Conservation (phyloP, 108 stramenopile species). For the Cyclotella choctawhatcheeana region DNA sequence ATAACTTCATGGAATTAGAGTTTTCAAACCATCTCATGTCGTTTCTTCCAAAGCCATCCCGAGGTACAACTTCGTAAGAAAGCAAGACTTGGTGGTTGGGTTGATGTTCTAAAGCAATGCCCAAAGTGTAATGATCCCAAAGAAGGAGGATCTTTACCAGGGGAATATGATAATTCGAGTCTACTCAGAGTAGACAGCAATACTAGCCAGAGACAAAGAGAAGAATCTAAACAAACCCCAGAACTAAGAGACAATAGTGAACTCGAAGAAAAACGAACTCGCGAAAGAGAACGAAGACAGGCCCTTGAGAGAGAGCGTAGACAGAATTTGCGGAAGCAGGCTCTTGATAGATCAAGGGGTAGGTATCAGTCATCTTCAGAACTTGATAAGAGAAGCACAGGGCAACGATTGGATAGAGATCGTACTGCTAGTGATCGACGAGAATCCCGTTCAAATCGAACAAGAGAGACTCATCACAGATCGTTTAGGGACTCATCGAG, state of each 20-base stretch:
- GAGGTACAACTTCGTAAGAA: constrained; percentile 35
- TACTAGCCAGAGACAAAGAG: constrained; percentile 5
- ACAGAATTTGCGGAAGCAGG: too few species aligned
- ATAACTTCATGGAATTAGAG: not conserved
- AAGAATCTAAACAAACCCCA: not conserved
- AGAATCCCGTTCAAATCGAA: not conserved
- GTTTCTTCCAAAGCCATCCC: constrained; percentile 17
- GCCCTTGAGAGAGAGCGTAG: too few species aligned
- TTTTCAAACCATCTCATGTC: not conserved
- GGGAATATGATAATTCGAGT: not conserved
- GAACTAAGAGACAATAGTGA: not conserved
- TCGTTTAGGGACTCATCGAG: not conserved
- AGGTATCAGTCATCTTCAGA: too few species aligned
- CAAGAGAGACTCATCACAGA: not conserved
- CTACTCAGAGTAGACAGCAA: not conserved
- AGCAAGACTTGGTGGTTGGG: constrained; percentile 45
- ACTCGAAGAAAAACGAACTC: not conserved
- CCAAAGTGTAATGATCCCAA: constrained; percentile 34
- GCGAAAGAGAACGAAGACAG: not conserved
- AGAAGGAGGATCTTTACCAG: not conserved
- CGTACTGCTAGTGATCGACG: not conserved
- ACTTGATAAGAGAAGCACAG: not conserved
- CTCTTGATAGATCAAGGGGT: too few species aligned
- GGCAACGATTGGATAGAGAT: not conserved
- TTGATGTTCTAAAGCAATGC: constrained; percentile 37